Evolutionary conservation across 495 filamentous ascomycete species (phyloP).

Genomic region (Penicillium turbatum): DNA sequence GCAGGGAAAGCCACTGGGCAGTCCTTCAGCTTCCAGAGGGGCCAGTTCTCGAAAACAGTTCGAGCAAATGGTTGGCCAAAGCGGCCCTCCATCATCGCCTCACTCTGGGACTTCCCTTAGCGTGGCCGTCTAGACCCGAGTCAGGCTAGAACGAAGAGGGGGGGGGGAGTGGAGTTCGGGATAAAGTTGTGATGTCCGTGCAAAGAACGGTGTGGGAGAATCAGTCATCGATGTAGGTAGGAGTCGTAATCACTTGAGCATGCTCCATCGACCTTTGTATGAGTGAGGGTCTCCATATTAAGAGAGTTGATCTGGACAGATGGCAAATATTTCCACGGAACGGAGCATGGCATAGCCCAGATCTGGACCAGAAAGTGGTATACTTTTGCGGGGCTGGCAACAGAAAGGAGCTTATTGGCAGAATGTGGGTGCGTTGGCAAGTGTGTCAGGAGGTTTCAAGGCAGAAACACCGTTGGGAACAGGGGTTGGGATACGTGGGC

Average conservation of each 20-base stretch:
- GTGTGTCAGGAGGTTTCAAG: conserved; percentile 11
- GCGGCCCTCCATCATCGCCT: conserved; percentile 12
- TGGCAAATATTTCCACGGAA: background rate
- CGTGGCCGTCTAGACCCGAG: conserved; percentile 1
- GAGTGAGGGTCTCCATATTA: too few relatives aligned
- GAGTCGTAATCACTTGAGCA: background rate
- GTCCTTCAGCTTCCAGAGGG: background rate
- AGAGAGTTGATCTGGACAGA: too few relatives aligned
- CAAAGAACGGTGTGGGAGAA: conserved; percentile 1
- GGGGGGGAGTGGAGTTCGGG: background rate
- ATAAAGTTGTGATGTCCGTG: background rate
- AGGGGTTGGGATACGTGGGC: conserved; percentile 7
- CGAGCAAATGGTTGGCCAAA: conserved; percentile 10
- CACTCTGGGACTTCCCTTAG: conserved; percentile 1
- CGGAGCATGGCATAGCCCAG: background rate
- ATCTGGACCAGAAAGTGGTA: background rate
- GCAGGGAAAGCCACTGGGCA: conserved; percentile 1
- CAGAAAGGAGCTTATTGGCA: background rate
- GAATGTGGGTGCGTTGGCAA: conserved; percentile 5
- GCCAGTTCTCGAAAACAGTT: conserved; percentile 5
- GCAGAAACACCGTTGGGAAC: conserved; percentile 3
- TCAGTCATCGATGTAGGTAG: background rate
- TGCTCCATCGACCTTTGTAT: too few relatives aligned
- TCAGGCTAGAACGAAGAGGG: conserved; percentile 1
- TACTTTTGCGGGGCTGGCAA: conserved; percentile 5